These are phyloP conservation scores for Trametes villosa DNA, from an alignment of 768 basidiomycete species.

Conservation along the genomic window DNA sequence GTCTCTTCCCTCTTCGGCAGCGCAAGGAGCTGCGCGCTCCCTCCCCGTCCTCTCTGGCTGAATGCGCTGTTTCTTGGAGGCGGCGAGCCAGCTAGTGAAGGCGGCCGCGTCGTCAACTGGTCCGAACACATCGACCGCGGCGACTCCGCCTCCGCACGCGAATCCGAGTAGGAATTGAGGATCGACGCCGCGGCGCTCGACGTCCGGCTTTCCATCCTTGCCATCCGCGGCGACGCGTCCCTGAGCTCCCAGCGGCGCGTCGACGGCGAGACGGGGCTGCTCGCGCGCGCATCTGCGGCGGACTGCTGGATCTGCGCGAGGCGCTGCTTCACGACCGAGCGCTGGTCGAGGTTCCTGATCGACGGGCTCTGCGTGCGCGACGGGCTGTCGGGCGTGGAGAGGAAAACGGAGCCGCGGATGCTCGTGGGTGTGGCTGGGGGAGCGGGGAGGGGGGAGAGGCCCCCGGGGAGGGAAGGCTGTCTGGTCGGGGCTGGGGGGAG, in stretches of 20 bases:
- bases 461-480: not conserved
- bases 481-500: conserved; percentile 6
- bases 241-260: conserved; percentile 10
- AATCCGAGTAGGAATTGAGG: conserved; percentile 18
- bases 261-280: conserved; percentile 22
- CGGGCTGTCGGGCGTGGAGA: conserved; percentile 29
- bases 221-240: not conserved
- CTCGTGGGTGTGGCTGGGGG: conserved; percentile 24
- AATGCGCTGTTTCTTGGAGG: conserved; percentile 4
- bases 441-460: conserved; percentile 23
- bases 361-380: conserved; percentile 55
- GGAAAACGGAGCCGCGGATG: conserved; percentile 33
- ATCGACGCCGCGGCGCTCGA: conserved; percentile 10
- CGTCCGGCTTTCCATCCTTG: conserved; percentile 9
- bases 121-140: conserved; percentile 18
- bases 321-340: conserved; percentile 70
- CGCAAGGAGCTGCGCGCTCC: not conserved
- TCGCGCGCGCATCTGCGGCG: conserved; percentile 4
- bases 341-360: conserved; percentile 59
- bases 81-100: conserved; percentile 18
- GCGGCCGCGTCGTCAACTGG: conserved; percentile 15
- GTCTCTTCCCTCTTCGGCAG: not conserved
- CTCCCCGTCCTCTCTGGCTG: not conserved
- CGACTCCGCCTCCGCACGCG: conserved; percentile 4
- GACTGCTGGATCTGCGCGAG: conserved; percentile 59